Evolutionary conservation across 495 filamentous ascomycete species (phyloP).

Genomic region (Neurospora sp.): DNA sequence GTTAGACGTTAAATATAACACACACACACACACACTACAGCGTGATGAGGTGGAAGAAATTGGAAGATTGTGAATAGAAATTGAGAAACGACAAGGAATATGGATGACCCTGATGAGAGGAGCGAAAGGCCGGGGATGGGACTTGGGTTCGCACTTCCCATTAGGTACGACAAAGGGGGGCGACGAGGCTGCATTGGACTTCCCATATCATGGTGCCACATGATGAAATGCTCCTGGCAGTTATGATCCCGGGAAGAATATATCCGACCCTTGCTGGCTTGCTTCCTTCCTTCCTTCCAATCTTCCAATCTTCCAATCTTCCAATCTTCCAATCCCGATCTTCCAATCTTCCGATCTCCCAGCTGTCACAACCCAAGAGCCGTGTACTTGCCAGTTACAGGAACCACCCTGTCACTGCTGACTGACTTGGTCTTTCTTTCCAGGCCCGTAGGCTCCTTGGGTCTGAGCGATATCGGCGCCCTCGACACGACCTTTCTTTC

Average conservation of each 20-base stretch:
- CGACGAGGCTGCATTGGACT: neutral
- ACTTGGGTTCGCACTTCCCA: neutral
- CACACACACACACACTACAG: too few relatives aligned
- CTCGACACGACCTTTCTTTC: neutral
- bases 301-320: neutral
- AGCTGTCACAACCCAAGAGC: conserved; percentile 15
- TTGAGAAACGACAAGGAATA: neutral
- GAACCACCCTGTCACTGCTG: neutral
- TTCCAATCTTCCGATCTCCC: neutral
- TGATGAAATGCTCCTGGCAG: neutral
- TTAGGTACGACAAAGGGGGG: neutral
- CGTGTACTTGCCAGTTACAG: conserved; percentile 16
- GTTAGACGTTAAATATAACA: too few relatives aligned
- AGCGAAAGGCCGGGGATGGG: neutral
- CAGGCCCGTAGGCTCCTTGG: neutral
- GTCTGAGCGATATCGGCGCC: neutral
- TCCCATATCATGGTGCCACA: neutral
- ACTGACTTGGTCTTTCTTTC: conserved; percentile 1
- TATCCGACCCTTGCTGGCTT: neutral
- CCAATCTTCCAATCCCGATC: too few relatives aligned
- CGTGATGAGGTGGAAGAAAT: neutral
- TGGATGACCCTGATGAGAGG: neutral
- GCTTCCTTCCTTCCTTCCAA: neutral
- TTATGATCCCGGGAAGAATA: neutral
- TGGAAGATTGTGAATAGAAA: neutral